Percentiles rank a stretch among this genome's conserved stretches.
Evolutionary conservation across 805 yeast genomes (phyloP).

Genomic region (Diddensiella santjacobensis): DNA sequence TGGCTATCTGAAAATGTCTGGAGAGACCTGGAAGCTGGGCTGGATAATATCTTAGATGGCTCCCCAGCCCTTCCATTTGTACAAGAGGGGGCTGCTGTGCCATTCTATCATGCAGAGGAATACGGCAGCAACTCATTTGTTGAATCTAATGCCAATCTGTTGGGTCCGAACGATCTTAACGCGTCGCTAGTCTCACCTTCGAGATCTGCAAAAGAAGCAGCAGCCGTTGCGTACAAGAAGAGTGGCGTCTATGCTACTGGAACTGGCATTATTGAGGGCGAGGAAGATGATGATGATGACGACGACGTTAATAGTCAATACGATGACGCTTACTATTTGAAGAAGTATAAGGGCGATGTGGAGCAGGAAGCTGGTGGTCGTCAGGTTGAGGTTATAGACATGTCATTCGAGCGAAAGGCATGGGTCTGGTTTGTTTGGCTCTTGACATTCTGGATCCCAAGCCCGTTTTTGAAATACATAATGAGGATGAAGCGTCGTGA

Average conservation of each 20-base stretch:
- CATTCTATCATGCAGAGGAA: not conserved
- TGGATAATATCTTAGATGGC: constrained; percentile 5
- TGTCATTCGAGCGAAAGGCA: constrained; percentile 30
- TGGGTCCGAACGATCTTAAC: not conserved
- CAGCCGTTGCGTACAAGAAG: constrained; percentile 1
- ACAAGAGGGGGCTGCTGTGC: not conserved
- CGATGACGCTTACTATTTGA: constrained; percentile 22
- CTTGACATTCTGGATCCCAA: constrained; percentile 42
- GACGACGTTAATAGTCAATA: constrained; percentile 4
- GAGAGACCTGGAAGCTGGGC: constrained; percentile 34
- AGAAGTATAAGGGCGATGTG: constrained; percentile 27
- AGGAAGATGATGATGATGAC: constrained; percentile 9
- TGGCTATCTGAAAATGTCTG: constrained; percentile 39
- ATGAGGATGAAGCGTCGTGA: constrained; percentile 40
- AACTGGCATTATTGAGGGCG: not conserved
- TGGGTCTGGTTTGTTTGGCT: constrained; percentile 41
- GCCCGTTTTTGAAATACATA: constrained; percentile 32
- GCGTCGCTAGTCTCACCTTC: not conserved
- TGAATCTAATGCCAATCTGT: not conserved
- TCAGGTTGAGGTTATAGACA: constrained; percentile 31
- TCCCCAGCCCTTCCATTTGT: not conserved
- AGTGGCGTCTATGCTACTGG: constrained; percentile 4
- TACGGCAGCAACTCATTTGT: not conserved
- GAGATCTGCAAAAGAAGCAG: not conserved
- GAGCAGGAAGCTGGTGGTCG: constrained; percentile 34